phyloP scores from a whole-genome alignment of 2,329 filamentous ascomycete genomes.

The Fonsecaea pugnacius region DNA sequence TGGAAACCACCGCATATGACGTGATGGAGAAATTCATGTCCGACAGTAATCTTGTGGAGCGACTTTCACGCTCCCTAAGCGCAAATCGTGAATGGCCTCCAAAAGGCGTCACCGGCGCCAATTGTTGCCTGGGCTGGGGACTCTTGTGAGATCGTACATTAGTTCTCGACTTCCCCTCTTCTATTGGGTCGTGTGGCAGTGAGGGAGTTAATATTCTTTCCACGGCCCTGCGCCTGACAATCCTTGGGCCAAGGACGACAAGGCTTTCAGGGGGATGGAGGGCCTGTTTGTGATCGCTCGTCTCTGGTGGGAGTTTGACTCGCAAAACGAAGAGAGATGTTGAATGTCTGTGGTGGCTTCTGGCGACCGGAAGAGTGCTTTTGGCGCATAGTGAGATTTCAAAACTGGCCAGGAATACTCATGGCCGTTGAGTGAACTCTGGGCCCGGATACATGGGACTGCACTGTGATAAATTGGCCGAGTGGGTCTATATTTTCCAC shows the following conservation, averaged over 20 bases:
- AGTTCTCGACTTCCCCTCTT: background rate
- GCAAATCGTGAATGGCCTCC: background rate
- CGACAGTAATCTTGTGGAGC: background rate
- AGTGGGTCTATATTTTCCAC: background rate
- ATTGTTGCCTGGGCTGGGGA: background rate
- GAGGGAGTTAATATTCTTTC: no score
- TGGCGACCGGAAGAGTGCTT: background rate
- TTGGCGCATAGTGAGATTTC: background rate
- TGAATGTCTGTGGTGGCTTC: background rate
- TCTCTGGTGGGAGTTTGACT: background rate
- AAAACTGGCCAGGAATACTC: background rate
- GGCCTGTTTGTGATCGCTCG: background rate
- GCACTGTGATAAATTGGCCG: background rate
- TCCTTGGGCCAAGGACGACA: background rate
- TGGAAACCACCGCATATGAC: background rate
- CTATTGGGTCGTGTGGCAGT: background rate
- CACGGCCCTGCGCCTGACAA: background rate
- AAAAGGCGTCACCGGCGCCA: background rate
- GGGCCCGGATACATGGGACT: background rate
- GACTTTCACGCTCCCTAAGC: background rate
- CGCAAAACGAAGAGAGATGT: background rate
- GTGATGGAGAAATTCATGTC: background rate
- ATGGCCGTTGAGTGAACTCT: background rate
- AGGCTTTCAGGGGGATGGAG: background rate
- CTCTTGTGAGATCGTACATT: background rate